Evolutionary conservation across 148 eudicot genomes (phyloP).

Genomic region (Chenopodium quinoa): DNA sequence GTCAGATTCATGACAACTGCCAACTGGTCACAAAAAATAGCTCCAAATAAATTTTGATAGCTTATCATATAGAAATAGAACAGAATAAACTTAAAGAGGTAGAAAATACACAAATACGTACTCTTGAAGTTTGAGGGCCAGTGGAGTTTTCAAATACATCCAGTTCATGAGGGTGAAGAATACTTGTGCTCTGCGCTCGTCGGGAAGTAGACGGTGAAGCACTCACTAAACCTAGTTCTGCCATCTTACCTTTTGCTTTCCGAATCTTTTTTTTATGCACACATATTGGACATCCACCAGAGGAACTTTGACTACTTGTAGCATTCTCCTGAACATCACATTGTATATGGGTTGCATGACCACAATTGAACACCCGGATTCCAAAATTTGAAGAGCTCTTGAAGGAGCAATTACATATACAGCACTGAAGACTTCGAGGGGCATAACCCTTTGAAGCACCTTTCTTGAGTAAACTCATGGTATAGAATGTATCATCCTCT

Average conservation of each 20-base stretch:
- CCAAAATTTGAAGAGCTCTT: constrained; percentile 56
- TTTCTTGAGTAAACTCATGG: constrained; percentile 74
- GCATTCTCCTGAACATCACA: constrained; percentile 68
- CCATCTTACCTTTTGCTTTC: constrained; percentile 46
- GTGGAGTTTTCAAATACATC: constrained; percentile 55
- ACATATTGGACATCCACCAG: constrained; percentile 85
- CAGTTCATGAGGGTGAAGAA: constrained; percentile 47
- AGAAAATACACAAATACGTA: constrained; percentile 30
- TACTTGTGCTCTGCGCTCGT: constrained; percentile 39
- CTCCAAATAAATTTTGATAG: background rate
- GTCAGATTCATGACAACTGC: background rate
- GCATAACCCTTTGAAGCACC: constrained; percentile 91
- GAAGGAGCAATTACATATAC: constrained; percentile 75
- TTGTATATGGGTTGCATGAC: constrained; percentile 77
- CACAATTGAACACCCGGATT: constrained; percentile 77
- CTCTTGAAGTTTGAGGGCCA: constrained; percentile 62
- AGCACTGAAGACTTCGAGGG: constrained; percentile 63
- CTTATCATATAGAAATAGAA: background rate
- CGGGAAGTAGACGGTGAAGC: constrained; percentile 36
- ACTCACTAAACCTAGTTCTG: constrained; percentile 58
- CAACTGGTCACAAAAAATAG: background rate
- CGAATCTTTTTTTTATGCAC: constrained; percentile 62
- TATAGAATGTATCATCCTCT: constrained; percentile 87
- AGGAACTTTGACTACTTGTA: constrained; percentile 36
- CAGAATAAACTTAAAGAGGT: background rate